phyloP scores from a whole-genome alignment of 2,329 filamentous ascomycete species.

The Ampelomyces quisqualis region DNA sequence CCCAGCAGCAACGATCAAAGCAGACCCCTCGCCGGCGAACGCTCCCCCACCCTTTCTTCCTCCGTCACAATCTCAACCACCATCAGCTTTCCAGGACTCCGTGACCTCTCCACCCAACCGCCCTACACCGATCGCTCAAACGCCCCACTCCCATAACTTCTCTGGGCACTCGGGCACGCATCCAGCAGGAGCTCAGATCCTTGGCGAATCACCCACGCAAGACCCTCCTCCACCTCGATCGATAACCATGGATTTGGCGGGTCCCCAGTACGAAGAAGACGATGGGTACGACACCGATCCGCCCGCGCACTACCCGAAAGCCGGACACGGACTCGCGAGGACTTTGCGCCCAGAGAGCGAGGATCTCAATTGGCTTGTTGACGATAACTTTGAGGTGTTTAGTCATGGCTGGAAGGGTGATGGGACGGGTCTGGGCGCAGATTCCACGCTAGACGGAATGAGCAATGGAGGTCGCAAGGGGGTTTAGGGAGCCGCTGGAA shows the following conservation, averaged over 20 bases:
- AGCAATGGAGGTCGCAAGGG: slow-evolving; percentile 13
- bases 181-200: slow-evolving; percentile 37
- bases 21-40: slow-evolving; percentile 13
- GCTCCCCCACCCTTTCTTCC: slow-evolving; percentile 5
- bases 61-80: slow-evolving; percentile 14
- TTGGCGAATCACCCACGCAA: slow-evolving; percentile 27
- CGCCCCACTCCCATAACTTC: slow-evolving; percentile 25
- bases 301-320: slow-evolving; percentile 61
- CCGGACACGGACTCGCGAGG: slow-evolving; percentile 60
- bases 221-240: slow-evolving; percentile 12
- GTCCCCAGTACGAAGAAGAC: slow-evolving; percentile 42
- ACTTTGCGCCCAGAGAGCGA: slow-evolving; percentile 58
- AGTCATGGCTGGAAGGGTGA: slow-evolving; percentile 51
- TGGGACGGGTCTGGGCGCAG: slow-evolving; percentile 34
- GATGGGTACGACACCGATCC: slow-evolving; percentile 57
- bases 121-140: slow-evolving; percentile 17
- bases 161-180: slow-evolving; percentile 29
- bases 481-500: slow-evolving; percentile 11
- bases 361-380: slow-evolving; percentile 63
- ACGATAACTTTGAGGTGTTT: slow-evolving; percentile 60
- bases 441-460: slow-evolving; percentile 25
- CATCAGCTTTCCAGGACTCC: slow-evolving; percentile 10
- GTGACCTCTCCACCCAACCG: slow-evolving; percentile 36
- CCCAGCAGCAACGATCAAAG: slow-evolving; percentile 12
- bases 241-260: slow-evolving; percentile 22